phyloP scores from a whole-genome alignment of 108 stramenopile genomes.

The Discostella pseudostelligera region DNA sequence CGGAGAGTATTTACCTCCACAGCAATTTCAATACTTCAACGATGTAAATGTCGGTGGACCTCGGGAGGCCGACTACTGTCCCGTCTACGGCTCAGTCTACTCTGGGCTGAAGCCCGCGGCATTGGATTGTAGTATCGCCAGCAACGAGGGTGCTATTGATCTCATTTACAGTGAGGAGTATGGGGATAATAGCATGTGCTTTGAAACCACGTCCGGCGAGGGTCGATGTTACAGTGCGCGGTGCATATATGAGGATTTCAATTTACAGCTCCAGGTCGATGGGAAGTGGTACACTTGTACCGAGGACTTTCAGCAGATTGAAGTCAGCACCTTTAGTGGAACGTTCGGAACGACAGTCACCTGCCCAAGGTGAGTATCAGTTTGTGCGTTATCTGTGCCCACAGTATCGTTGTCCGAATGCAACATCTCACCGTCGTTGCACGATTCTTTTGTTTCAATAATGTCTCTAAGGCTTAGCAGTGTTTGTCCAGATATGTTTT shows the following conservation, averaged over 20 bases:
- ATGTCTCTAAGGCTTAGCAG: conserved; percentile 60
- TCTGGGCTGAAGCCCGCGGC: conserved; percentile 54
- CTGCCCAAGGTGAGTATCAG: conserved; percentile 21
- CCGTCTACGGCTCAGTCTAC: conserved; percentile 73
- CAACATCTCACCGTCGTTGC: conserved; percentile 9
- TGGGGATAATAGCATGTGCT: conserved; percentile 68
- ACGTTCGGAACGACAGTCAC: conserved; percentile 44
- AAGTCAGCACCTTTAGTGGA: conserved; percentile 38
- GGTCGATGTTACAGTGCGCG: conserved; percentile 74
- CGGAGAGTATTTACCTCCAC: conserved; percentile 47
- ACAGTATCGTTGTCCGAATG: too few relatives aligned
- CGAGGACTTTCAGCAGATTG: conserved; percentile 70
- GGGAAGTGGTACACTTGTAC: conserved; percentile 64
- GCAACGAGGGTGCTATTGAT: conserved; percentile 64
- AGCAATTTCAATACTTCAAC: conserved; percentile 70
- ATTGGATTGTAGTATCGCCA: conserved; percentile 57
- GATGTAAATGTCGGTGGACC: conserved; percentile 65
- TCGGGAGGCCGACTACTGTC: conserved; percentile 79
- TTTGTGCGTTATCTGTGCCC: too few relatives aligned
- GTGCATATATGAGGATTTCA: conserved; percentile 50
- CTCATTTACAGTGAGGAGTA: conserved; percentile 65
- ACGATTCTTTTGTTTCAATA: conserved; percentile 32
- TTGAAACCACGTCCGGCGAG: conserved; percentile 62
- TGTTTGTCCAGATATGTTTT: conserved; percentile 83
- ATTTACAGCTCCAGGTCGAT: conserved; percentile 50